Base-by-base conservation (phyloP, 23 red algal species). In the Gracilaria gracilis region DNA sequence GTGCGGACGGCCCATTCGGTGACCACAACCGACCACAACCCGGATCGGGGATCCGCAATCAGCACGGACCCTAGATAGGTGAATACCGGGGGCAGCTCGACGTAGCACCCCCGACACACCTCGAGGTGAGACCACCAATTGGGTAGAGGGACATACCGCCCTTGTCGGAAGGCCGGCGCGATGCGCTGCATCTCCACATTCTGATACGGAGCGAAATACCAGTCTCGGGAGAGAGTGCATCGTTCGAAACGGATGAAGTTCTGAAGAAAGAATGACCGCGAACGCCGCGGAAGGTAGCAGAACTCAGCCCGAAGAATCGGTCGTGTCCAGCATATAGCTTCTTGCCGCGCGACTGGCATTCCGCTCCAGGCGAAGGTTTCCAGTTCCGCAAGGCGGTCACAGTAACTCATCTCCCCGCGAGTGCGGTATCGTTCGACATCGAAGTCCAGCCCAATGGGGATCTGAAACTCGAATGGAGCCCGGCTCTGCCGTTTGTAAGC, bases 101-200 rank as follows among this genome's bases (percentile, higher is more conserved):
- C n/a, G n/a, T n/a, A n/a, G n/a, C 29, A 84, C 53, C 80, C 80
- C n/a, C 27, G 33, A 20, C 49, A 84, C 21, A 42, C 58, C 58
- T 84, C 80, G 16, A 84, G 27, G 12, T 9, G 28, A 12, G 20
- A 13, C 80, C 58, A 84, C 59, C 59, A 40, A 61, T 32, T 27
- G 20, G 80, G 29, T n/a, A 84, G 21, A 15, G 29, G 35, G 31
- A 84, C 31, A 42, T 84, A 84, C 29, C 21, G 59, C 15, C 28
- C 23, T 35, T 34, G 28, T 31, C 51, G 80, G 0, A 21, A 42
- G 17, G 23, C 19, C 55, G 2, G 11, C 14, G 50, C 36, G 23
- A 84, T 42, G 53, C 53, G 25, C 31, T 62, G 27, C 21, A 84
- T 61, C 58, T 84, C 57, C 0, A 66, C 38, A 37, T 84, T 66